A percentile compares a stretch with the other conserved stretches of the same genome.
Conservation (phyloP, 2,329 filamentous ascomycete species). For the Eurotiales sp. region DNA sequence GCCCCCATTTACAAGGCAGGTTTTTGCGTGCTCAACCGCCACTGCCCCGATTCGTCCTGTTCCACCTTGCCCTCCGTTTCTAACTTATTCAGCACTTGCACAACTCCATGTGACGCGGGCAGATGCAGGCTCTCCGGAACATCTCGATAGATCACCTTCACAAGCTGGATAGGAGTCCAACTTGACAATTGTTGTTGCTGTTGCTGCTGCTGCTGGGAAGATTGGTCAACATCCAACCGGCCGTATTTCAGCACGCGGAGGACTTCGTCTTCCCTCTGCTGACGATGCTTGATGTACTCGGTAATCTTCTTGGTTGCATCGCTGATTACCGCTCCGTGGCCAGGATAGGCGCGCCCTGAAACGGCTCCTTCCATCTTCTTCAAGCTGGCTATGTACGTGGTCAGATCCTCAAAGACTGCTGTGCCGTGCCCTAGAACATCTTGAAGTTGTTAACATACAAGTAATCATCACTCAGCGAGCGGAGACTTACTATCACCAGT, state of each 20-base stretch:
- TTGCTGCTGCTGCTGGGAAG: conserved; percentile 30
- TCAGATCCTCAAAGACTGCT: conserved; percentile 76
- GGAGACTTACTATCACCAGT: conserved; percentile 66
- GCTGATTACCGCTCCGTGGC: conserved; percentile 75
- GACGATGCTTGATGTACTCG: conserved; percentile 81
- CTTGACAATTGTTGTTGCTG: conserved; percentile 27
- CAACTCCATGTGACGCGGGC: conserved; percentile 70
- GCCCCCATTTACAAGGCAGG: conserved; percentile 25
- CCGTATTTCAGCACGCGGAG: conserved; percentile 57
- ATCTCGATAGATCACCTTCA: conserved; percentile 80
- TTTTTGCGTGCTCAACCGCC: conserved; percentile 27
- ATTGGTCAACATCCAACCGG: conserved; percentile 27
- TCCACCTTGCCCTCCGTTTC: conserved; percentile 66
- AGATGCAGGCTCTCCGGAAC: conserved; percentile 71
- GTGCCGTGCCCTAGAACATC: conserved; percentile 82
- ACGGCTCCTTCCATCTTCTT: conserved; percentile 62
- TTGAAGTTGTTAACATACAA: too few species aligned
- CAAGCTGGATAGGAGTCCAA: conserved; percentile 75
- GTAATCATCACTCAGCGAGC: too few species aligned
- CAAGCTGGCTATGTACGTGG: conserved; percentile 65
- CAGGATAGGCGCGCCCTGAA: conserved; percentile 72
- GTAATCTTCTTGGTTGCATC: conserved; percentile 67
- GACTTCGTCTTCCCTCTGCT: conserved; percentile 75
- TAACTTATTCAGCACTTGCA: conserved; percentile 78
- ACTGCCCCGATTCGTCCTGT: conserved; percentile 28